A percentile compares a stretch with the other conserved stretches of the same genome.
These are phyloP conservation scores for Candida piceae DNA, from an alignment of 805 yeast species.

Conservation along the genomic window DNA sequence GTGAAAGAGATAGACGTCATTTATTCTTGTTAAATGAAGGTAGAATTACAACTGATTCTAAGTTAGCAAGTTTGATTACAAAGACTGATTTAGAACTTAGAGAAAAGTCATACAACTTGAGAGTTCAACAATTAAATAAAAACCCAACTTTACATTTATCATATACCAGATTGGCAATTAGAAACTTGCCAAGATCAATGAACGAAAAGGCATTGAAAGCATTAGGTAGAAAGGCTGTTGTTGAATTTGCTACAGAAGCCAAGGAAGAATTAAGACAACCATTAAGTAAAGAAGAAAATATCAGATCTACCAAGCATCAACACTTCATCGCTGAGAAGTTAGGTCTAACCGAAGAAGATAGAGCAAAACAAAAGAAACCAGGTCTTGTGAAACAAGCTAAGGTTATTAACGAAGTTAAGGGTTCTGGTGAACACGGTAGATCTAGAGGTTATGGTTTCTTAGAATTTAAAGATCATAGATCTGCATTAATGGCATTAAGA, in stretches of 20 bases:
- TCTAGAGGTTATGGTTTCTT: slow-evolving; percentile 96
- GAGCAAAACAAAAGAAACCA: slow-evolving; percentile 62
- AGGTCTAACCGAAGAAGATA: slow-evolving; percentile 36
- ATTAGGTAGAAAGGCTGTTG: slow-evolving; percentile 90
- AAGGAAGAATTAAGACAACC: slow-evolving; percentile 72
- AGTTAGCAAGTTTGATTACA: slow-evolving; percentile 64
- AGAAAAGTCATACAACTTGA: slow-evolving; percentile 77
- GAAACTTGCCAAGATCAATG: slow-evolving; percentile 93
- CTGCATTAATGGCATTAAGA: slow-evolving; percentile 93
- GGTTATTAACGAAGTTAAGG: slow-evolving; percentile 88
- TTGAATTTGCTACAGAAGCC: slow-evolving; percentile 89
- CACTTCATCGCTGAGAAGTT: slow-evolving; percentile 28
- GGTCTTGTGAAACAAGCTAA: slow-evolving; percentile 95
- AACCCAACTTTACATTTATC: slow-evolving; percentile 90
- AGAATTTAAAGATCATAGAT: slow-evolving; percentile 86
- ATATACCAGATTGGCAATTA: slow-evolving; percentile 89
- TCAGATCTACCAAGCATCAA: slow-evolving; percentile 71
- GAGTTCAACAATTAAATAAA: slow-evolving; percentile 85
- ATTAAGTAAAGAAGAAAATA: slow-evolving; percentile 80
- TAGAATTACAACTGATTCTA: slow-evolving; percentile 75
- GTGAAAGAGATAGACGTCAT: slow-evolving; percentile 78
- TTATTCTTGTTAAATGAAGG: slow-evolving; percentile 90
- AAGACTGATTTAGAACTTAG: slow-evolving; percentile 78
- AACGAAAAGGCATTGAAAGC: slow-evolving; percentile 84
- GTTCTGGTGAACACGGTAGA: slow-evolving; percentile 80